Evolutionary conservation across 2,329 filamentous ascomycete genomes (phyloP).

Genomic region (Sclerotinia trifoliorum): DNA sequence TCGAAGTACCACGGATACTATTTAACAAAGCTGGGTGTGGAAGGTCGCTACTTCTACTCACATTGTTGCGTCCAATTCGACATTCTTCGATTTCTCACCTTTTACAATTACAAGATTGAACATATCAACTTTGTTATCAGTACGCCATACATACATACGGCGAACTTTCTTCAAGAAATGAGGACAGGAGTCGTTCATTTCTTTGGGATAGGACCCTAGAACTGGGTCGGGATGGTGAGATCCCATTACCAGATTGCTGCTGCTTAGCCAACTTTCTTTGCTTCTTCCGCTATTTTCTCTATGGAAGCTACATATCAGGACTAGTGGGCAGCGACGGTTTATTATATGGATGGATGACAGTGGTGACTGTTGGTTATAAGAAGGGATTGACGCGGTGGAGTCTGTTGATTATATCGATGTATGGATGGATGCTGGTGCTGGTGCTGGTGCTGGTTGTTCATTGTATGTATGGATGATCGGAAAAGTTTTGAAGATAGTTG

Average conservation of each 20-base stretch:
- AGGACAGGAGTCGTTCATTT: background rate
- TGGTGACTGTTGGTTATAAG: background rate
- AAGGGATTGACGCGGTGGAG: background rate
- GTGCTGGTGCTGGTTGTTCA: background rate
- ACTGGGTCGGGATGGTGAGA: background rate
- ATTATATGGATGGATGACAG: conserved; percentile 2
- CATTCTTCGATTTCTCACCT: background rate
- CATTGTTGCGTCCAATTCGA: background rate
- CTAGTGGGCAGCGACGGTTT: background rate
- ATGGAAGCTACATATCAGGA: background rate
- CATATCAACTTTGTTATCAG: background rate
- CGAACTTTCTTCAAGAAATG: background rate
- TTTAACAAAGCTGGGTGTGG: background rate
- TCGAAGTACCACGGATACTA: background rate
- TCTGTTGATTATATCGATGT: background rate
- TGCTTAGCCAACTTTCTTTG: background rate
- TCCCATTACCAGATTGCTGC: background rate
- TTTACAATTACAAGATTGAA: background rate
- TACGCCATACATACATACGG: background rate
- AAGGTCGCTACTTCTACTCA: background rate
- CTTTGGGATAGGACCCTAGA: background rate
- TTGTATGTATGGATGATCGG: background rate
- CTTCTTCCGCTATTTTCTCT: background rate
- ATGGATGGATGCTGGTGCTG: background rate
- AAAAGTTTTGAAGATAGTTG: background rate